Evolutionary conservation across 1,139 yeast species (phyloP), one percentile per base, ranked within the genome.

Genomic region (Yamadazyma atmosphaerica): DNA sequence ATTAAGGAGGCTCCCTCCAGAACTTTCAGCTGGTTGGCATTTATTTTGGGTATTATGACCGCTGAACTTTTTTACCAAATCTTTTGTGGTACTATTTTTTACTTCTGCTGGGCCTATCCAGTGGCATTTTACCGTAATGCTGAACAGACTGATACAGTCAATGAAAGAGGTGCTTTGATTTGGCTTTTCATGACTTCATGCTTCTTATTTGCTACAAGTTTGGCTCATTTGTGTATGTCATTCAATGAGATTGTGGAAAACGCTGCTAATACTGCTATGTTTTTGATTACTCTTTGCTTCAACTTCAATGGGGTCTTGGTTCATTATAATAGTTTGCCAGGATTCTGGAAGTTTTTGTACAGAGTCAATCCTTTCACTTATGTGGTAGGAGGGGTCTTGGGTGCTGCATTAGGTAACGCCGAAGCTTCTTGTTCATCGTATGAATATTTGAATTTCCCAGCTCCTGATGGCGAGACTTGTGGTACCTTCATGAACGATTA

Each of bases 291-390:
- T 21, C 63, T 85, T 73, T 72, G 83, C 45, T 67, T 86, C 60
- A 75, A 80, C 40, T 86, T 87, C 79, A 83, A 92, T 66, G 96
- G 95, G 76, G 94, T 85, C 32, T 65, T 87, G 60, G 85, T 79
- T 11, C 72, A 82, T 25, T 78, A 83, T 22, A 56, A 63, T n/a
- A 66, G 64, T 12, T 62, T 85, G 64, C 69, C 69, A 21, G 59
- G 68, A 3, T 66, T 68, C 58, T 69, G 75, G 75, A 68, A 68
- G 37, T 87, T 85, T 67, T 70, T 72, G 76, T 72, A 71, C 67
- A 72, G 88, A 56, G 71, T 67, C 27, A 80, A 82, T 36, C 90
- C 90, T 64, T 82, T 51, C 73, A 86, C 90, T 49, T 77, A 54
- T 72, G 79, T 74, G 72, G 47, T 68, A 30, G 70, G 59, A 45